Percentiles rank a stretch among this genome's conserved stretches.
Conservation (phyloP, 1,139 yeast species). For the Debaryomyces subglobosus region DNA sequence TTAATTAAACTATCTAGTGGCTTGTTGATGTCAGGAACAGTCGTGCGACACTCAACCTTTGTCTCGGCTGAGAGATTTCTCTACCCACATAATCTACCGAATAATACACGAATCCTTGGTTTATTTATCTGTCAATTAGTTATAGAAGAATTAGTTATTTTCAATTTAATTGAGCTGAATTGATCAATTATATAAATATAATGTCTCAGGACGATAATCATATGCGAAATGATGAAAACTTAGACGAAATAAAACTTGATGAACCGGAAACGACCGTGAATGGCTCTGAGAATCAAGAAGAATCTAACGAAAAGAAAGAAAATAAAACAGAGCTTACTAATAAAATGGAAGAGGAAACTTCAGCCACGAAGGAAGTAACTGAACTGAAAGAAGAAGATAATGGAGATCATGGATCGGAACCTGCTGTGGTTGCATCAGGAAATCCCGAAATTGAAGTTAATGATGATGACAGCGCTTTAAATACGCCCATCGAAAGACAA, state of each 20-base stretch:
- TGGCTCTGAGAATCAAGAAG: conserved; percentile 4
- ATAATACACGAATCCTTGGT: neutral
- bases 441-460: conserved; percentile 7
- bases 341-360: neutral
- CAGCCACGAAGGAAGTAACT: neutral
- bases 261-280: neutral
- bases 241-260: conserved; percentile 5
- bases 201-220: conserved; percentile 7
- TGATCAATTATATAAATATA: conserved; percentile 3
- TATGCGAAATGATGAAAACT: conserved; percentile 1
- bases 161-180: neutral
- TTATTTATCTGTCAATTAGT: neutral
- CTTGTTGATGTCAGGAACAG: neutral
- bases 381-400: neutral
- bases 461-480: conserved; percentile 2
- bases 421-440: neutral
- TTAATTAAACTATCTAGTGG: neutral
- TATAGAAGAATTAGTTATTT: neutral
- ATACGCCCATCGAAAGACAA: neutral
- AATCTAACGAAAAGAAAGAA: conserved; percentile 3
- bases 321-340: neutral
- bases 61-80: neutral
- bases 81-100: neutral
- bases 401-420: neutral
- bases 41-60: conserved; percentile 2